Base-by-base conservation (phyloP, 768 basidiomycete genomes). In the Lentinula edodes region DNA sequence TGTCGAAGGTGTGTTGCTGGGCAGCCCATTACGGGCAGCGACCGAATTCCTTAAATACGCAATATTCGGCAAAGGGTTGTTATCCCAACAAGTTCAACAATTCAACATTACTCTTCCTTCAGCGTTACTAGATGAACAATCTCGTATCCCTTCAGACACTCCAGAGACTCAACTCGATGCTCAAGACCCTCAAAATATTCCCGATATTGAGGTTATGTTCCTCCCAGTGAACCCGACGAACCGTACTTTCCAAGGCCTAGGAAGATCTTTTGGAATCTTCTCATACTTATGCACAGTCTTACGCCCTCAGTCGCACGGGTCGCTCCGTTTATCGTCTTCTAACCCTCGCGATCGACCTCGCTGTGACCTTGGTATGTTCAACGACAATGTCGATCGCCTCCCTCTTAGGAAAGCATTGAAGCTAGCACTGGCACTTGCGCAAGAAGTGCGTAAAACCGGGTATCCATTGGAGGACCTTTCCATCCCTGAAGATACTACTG, bases 191-290 rank as follows among this genome's bases (percentile, higher is more conserved):
- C 48, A 58, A n/a, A 70, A 69, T 28, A 58, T 73, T 15, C 75
- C 78, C 1, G 78, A 80, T 63, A 68, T 79, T 56, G 78, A 78
- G 61, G 71, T 79, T 46, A 74, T 75, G 70, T 65, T 66, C 6
- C 61, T 74, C 8, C 64, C 67, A n/a, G 65, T 67, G 9, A 61
- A 62, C 28, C 42, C 59, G 39, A 55, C 61, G 28, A 55, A 57
- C 42, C 62, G 64, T 42, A 42, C 41, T 38, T 61, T 61, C 18
- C 62, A 68, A 58, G 58, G 60, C 12, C 43, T 67, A 10, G 55
- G 62, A 16, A 63, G 62, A 28, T 61, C 67, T 5, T 45, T 64
- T 5, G 74, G 74, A 13, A 55, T 36, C 7, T 55, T 55, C 53
- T 55, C 53, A 7, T 55, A 55, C 18, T 15, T 55, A 18, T 55